Conservation (phyloP, 1,284 basidiomycete genomes). For the Papiliotrema laurentii region DNA sequence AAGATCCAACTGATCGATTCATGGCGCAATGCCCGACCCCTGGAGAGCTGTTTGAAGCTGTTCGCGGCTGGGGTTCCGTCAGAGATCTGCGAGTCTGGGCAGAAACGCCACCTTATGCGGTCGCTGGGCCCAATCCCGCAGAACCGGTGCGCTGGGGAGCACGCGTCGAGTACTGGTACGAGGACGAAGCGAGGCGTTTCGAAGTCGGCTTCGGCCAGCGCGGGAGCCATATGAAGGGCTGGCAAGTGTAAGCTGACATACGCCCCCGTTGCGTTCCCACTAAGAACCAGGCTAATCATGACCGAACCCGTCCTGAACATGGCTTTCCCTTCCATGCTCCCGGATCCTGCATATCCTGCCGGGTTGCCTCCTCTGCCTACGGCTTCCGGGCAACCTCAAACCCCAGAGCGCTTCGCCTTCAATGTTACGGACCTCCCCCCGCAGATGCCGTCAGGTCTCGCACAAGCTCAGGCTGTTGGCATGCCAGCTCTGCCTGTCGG, state of each 20-base stretch:
- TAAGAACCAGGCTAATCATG: constrained; percentile 11
- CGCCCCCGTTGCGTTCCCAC: not conserved
- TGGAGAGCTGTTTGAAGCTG: constrained; percentile 61
- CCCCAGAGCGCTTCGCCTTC: too few species aligned
- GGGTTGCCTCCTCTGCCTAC: not conserved
- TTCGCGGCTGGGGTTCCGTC: constrained; percentile 57
- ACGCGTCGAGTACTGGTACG: constrained; percentile 83
- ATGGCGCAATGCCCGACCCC: constrained; percentile 65
- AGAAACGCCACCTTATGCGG: constrained; percentile 1
- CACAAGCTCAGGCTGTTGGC: too few species aligned
- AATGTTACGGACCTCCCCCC: too few species aligned
- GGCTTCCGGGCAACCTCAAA: too few species aligned
- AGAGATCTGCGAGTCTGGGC: constrained; percentile 26
- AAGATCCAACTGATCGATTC: constrained; percentile 59
- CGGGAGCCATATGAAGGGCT: constrained; percentile 25
- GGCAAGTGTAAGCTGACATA: constrained; percentile 30
- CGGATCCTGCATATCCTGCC: not conserved
- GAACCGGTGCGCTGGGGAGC: constrained; percentile 61
- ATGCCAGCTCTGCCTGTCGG: too few species aligned
- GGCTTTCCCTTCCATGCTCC: not conserved
- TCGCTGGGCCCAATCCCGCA: constrained; percentile 51
- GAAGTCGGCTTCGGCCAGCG: constrained; percentile 54
- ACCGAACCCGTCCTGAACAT: not conserved
- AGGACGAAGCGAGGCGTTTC: constrained; percentile 72
- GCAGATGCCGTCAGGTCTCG: too few species aligned